Evolutionary conservation across 23 red algal genomes (phyloP).

Genomic region (Gracilariopsis chorda): DNA sequence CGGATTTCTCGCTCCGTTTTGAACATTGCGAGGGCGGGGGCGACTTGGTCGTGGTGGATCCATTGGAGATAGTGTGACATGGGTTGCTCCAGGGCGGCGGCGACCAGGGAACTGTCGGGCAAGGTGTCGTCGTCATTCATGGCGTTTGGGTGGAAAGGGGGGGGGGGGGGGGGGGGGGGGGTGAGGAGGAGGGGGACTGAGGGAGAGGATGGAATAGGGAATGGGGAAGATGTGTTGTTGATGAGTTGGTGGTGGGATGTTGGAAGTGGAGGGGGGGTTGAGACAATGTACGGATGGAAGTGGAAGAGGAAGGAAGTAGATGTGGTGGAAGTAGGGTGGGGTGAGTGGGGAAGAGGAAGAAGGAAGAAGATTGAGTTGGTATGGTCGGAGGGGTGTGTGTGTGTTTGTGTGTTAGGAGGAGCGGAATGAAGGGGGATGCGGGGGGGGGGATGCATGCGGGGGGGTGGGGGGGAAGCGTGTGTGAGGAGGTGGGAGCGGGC

Average conservation of each 20-base stretch:
- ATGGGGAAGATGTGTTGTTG: background rate
- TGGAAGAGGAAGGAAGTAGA: background rate
- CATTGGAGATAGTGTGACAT: conserved; percentile 34
- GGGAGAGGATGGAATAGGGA: background rate
- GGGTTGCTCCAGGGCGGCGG: conserved; percentile 37
- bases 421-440: background rate
- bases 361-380: background rate
- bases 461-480: too few species aligned
- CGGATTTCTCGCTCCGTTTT: conserved; percentile 45
- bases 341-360: background rate
- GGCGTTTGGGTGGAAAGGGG: background rate
- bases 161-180: background rate
- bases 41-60: conserved; percentile 3
- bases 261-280: background rate
- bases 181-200: background rate
- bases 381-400: background rate
- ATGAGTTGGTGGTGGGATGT: background rate
- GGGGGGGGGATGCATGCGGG: too few species aligned
- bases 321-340: background rate
- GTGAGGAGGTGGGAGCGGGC: too few species aligned
- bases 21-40: conserved; percentile 48
- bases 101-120: conserved; percentile 40
- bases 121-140: conserved; percentile 44
- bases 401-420: background rate
- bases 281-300: background rate